Base-by-base conservation (phyloP, 2,329 filamentous ascomycete genomes). In the Meredithiella fracta region DNA sequence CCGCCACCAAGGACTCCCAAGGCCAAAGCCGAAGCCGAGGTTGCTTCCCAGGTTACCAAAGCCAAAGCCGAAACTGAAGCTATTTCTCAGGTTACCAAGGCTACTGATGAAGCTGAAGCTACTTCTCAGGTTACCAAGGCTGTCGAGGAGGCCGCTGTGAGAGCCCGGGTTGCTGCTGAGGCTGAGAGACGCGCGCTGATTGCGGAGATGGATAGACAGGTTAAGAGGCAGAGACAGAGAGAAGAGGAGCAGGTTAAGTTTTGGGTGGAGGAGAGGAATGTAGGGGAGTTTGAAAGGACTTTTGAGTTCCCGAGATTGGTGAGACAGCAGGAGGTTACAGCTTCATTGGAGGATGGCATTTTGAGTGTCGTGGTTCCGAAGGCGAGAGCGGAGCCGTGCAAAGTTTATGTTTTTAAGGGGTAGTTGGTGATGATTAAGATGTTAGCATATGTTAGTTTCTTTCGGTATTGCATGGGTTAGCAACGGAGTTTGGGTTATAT, bases 231-330 rank as follows among this genome's bases (percentile, higher is more conserved):
- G 53, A 63, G 59, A 66, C 68, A 60, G 26, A 23, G 26, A 3
- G 61, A 66, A 3, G 62, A 62, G 51, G 69, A 73, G 59, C 68
- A 70, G 47, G 67, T 71, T 62, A 82, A 79, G 68, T 90, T 82
- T 74, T 91, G 85, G 86, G 71, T 82, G 60, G 72, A 73, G 37
- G 82, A 86, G 70, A 79, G 81, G 62, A 76, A 73, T 59, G 69
- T 82, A 58, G 83, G 83, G 65, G 75, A 81, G 61, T 87, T 86
- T 69, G 73, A 77, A 51, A 77, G 83, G 60, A 78, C 73, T 58
- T 86, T 86, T 70, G 77, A 71, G 66, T 86, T 87, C 71, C 80
- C 82, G 0, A 68, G 69, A 54, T 76, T 75, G 26, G 74, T 87
- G 59, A 79, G 85, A 63, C 75, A 78, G 62, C 77, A 80, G 15